Evolutionary conservation across 768 basidiomycete species (phyloP), one percentile per base, ranked within the genome.

Genomic region (Hericium rajendrae): DNA sequence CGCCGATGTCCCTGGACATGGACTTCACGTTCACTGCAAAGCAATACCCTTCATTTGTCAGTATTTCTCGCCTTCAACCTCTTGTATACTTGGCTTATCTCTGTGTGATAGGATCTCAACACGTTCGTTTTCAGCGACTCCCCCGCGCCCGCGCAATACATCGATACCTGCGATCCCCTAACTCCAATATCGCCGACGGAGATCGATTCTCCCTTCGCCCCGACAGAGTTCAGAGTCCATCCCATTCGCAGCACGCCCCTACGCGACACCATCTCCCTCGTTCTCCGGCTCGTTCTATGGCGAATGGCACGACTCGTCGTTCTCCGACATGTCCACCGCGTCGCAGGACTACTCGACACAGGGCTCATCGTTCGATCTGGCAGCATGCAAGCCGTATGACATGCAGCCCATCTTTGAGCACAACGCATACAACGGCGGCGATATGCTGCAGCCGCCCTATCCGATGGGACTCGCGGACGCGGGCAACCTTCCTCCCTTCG

Each of bases 111-210:
- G 62, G 55, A 49, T 18, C 61, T 63, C 24, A 48, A 55, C 55
- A 57, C 62, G 59, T 63, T 63, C 62, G 60, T 63, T 63, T 63
- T 63, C 46, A 43, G 53, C 28, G 49, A 58, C 26, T 20, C 57
- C 50, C 55, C 57, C 28, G 60, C 60, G 2, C 20, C 55, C 51
- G 18, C 43, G 11, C 49, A 51, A 37, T 59, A 60, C 60, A 58
- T 61, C 39, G 57, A 61, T 16, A 54, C 57, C 22, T 59, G 61
- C 32, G 62, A 63, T 49, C 62, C 62, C 5, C 62, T 63, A 49
- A 59, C 52, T 16, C 60, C 62, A 48, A 20, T 38, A 10, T 39
- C 28, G 11, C 39, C 40, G 13, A 20, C 54, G 54, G 43, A 32
- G 12, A 24, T 11, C 26, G 16, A 22, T 26, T 12, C 54, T 51